Evolutionary conservation across 495 filamentous ascomycete genomes (phyloP).

Genomic region (Hypoxylon lenormandii): DNA sequence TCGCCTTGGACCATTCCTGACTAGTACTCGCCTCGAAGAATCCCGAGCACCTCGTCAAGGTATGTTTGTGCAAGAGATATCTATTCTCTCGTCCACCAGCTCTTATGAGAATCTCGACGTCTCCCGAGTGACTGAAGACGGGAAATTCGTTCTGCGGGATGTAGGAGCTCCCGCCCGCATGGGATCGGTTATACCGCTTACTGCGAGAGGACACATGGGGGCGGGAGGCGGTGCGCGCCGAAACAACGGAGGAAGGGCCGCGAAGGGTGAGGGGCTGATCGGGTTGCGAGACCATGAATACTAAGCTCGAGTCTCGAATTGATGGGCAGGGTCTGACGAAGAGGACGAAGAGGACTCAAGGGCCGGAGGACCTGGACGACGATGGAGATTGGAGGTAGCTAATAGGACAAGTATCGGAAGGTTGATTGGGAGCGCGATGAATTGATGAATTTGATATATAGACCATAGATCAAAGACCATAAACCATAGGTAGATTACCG

Average conservation of each 20-base stretch:
- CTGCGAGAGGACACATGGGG: slow-evolving; percentile 61
- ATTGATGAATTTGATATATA: not conserved
- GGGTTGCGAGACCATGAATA: slow-evolving; percentile 79
- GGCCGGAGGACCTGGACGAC: not conserved
- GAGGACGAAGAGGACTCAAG: no score
- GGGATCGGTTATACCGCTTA: slow-evolving; percentile 80
- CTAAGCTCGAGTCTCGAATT: slow-evolving; percentile 24
- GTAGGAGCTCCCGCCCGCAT: slow-evolving; percentile 78
- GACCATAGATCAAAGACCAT: slow-evolving; percentile 30
- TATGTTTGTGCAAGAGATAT: slow-evolving; percentile 86
- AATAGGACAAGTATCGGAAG: not conserved
- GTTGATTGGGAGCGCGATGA: not conserved
- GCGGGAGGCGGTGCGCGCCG: slow-evolving; percentile 59
- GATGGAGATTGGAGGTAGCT: no score
- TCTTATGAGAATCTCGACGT: slow-evolving; percentile 85
- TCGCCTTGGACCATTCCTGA: slow-evolving; percentile 80
- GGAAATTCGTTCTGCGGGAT: slow-evolving; percentile 89
- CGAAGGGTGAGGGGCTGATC: slow-evolving; percentile 69
- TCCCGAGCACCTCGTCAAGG: slow-evolving; percentile 85
- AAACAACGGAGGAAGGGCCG: slow-evolving; percentile 70
- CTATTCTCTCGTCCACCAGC: slow-evolving; percentile 78
- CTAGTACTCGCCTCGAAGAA: slow-evolving; percentile 92
- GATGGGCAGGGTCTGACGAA: slow-evolving; percentile 9
- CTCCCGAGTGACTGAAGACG: slow-evolving; percentile 86
- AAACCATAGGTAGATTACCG: slow-evolving; percentile 24